Evolutionary conservation across 1,139 yeast species (phyloP), one percentile per base, ranked within the genome.

Genomic region (Barnettozyma hawaiiensis): DNA sequence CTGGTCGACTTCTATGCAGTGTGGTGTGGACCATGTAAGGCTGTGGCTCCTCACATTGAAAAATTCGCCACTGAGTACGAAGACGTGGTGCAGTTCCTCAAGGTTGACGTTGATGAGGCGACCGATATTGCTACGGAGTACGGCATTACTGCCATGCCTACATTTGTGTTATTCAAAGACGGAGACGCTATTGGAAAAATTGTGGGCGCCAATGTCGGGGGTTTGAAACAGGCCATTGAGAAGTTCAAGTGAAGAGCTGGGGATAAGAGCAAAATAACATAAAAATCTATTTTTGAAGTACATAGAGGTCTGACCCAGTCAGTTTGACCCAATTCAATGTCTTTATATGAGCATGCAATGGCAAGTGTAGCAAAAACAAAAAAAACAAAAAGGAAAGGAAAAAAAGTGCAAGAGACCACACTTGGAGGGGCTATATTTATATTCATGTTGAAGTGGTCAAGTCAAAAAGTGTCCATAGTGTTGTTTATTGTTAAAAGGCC

Each of bases 11-110:
- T 85, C 64, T 82, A 75, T 59, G 96, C 96, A 42, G 76, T 83
- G 41, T 87, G 96, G 96, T 87, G 96, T 68, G 95, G 92, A 43
- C 96, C 96, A 35, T 87, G 96, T 69, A 84, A 83, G 64, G 85
- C 85, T 59, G 80, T 87, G 64, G 77, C 90, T 27, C 96, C 96
- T 47, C 64, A 79, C 52, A 67, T 86, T 55, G 86, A 83, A 51
- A 79, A 83, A 63, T 75, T 84, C 23, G 44, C 47, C 12, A 33
- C 49, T 23, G 46, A 51, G 26, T 44, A 52, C 44, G 22, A 40
- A 31, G 64, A 66, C 44, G 83, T 80, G 37, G 83, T 80, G 37
- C 78, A 77, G 58, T 86, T 87, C 64, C 71, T 76, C 64, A 87
- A 87, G 66, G 80, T 85, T 45, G 95, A 86, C 58, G 89, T 86